phyloP scores from a whole-genome alignment of 768 basidiomycete genomes.

The Leucocoprinus sp. region DNA sequence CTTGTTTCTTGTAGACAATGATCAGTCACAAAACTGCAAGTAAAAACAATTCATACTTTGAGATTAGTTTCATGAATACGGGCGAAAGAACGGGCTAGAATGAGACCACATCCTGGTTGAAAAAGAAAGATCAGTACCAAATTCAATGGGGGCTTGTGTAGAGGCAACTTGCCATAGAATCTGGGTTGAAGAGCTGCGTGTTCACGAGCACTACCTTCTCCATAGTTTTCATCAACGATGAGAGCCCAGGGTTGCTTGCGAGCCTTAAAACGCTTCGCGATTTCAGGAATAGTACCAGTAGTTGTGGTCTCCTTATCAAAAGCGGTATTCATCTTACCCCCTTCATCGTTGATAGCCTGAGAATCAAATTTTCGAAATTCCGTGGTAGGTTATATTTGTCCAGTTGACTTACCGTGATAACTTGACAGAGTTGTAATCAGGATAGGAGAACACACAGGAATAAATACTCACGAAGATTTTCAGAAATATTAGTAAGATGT shows the following conservation, averaged over 20 bases:
- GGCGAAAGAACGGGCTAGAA: constrained; percentile 90
- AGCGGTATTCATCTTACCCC: constrained; percentile 87
- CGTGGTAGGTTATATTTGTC: too few species aligned
- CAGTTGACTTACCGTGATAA: constrained; percentile 63
- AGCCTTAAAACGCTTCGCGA: constrained; percentile 85
- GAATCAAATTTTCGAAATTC: background rate
- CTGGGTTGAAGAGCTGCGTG: constrained; percentile 96
- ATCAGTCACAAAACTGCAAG: constrained; percentile 8
- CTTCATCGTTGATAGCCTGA: constrained; percentile 90
- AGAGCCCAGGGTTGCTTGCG: constrained; percentile 86
- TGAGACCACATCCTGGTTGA: constrained; percentile 85
- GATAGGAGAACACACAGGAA: background rate
- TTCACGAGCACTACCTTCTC: constrained; percentile 95
- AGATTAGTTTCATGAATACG: constrained; percentile 98
- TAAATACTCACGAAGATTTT: constrained; percentile 72
- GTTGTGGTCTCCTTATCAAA: constrained; percentile 61
- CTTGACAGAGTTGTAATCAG: constrained; percentile 29
- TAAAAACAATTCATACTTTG: constrained; percentile 45
- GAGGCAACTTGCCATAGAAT: constrained; percentile 61
- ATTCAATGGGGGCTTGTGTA: background rate
- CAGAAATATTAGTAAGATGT: constrained; percentile 91
- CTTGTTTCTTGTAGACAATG: constrained; percentile 75
- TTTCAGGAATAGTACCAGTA: constrained; percentile 78
- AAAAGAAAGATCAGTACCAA: background rate
- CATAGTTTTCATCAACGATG: constrained; percentile 94